These are phyloP conservation scores for Trichophyton verrucosum DNA, from an alignment of 2,329 filamentous ascomycete species.

Conservation along the genomic window DNA sequence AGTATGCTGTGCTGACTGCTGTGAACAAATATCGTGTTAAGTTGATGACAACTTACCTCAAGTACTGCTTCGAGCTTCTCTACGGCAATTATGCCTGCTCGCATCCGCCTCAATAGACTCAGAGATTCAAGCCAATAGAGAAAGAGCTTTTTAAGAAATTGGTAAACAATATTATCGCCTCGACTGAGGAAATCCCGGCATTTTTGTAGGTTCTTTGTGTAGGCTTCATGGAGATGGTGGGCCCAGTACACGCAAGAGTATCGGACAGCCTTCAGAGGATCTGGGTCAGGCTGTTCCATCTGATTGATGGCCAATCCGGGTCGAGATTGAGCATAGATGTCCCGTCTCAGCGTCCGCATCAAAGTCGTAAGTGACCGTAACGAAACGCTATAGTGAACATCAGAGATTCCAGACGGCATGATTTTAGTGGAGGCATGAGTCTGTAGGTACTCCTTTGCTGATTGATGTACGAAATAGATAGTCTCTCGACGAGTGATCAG, in stretches of 20 bases:
- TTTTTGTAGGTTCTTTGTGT: neutral
- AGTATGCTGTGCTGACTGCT: neutral
- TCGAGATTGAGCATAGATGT: neutral
- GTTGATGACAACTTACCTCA: neutral
- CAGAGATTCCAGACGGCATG: neutral
- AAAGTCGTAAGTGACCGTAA: neutral
- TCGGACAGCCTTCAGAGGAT: neutral
- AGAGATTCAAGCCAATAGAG: neutral
- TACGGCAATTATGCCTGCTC: neutral
- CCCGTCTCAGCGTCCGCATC: neutral
- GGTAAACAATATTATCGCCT: neutral
- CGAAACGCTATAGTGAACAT: neutral
- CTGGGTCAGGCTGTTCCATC: neutral
- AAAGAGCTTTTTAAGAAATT: neutral
- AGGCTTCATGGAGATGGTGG: neutral
- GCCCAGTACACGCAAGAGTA: neutral
- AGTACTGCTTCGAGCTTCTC: neutral
- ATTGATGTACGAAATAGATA: constrained; percentile 21
- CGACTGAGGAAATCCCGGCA: neutral
- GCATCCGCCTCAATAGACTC: neutral
- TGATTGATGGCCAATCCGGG: neutral
- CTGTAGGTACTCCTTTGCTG: constrained; percentile 18
- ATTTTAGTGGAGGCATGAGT: neutral
- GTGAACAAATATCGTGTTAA: neutral
- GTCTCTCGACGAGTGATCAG: constrained; percentile 13